Base-by-base conservation (phyloP, 345 rosid genomes). In the Gossypium raimondii region DNA sequence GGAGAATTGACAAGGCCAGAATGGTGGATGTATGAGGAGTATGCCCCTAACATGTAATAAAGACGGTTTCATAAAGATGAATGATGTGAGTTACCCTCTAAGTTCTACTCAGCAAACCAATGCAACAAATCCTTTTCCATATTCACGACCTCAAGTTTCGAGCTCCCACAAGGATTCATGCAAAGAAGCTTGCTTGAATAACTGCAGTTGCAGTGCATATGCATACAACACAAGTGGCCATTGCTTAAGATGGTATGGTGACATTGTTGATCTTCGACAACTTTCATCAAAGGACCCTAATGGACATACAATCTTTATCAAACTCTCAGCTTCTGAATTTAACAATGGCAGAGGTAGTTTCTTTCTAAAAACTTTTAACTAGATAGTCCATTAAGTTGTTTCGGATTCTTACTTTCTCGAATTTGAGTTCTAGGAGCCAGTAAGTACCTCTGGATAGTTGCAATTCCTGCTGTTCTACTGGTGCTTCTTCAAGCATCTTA, bases 1-100 rank as follows among this genome's bases (percentile, higher is more conserved):
- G 17, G 60, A 10, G 76, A 75, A 9, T 2, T 79, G 83, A 6
- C 75, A 78, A 55, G 85, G 79, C 66, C 80, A 84, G 65, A 63
- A 82, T 48, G 78, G 57, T 16, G 86, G 86, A 24, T 87, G 90
- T 53, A 72, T 70, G 1, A 75, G 86, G 55, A 73, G 73, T 55
- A 76, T 68, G 2, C 11, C 73, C 11, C 63, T 85, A 53, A 58
- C 58, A 0, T 87, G 90, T 52, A 34, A 71, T 52, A 52, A 9
- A 24, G 75, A 70, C 50, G 4, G 24, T 3, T 77, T 77, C 75
- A 25, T 70, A 20, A 53, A 11, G 65, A 77, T 77, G 71, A 25
- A 77, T 24, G 20, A 51, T 44, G 48, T 77, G 29, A 24, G 2
- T 0, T 51, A 58, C 60, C 70, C 74, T n/a, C 9, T 64, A 64